These are phyloP conservation scores for Xylariaceae sp. DNA, from an alignment of 2,329 filamentous ascomycete genomes.

Conservation along the genomic window DNA sequence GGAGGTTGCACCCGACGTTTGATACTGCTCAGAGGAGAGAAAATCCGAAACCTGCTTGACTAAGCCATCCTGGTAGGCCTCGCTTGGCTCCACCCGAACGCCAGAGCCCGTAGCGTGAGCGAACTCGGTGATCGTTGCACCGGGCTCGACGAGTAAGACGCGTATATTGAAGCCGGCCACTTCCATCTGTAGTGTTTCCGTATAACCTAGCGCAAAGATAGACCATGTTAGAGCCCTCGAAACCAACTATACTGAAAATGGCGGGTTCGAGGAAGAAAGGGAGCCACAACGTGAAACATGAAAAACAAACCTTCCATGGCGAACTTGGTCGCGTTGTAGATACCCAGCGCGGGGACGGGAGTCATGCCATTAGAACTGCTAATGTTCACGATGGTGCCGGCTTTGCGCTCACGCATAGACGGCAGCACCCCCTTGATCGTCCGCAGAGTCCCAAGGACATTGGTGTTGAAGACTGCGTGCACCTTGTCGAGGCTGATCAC, in stretches of 20 bases:
- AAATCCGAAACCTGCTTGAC: slow-evolving; percentile 16
- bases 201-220: slow-evolving; percentile 24
- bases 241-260: background rate
- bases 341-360: slow-evolving; percentile 29
- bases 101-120: slow-evolving; percentile 23
- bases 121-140: slow-evolving; percentile 31
- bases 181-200: slow-evolving; percentile 33
- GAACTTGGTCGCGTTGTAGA: slow-evolving; percentile 34
- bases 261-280: background rate
- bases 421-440: slow-evolving; percentile 34
- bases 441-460: slow-evolving; percentile 35
- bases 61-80: slow-evolving; percentile 29
- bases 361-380: slow-evolving; percentile 28
- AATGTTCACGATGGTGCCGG: slow-evolving; percentile 40
- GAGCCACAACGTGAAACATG: background rate
- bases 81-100: slow-evolving; percentile 23
- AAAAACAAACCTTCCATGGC: slow-evolving; percentile 32
- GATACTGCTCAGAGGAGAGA: slow-evolving; percentile 4
- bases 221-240: background rate
- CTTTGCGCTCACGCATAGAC: slow-evolving; percentile 35
- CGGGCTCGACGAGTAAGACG: slow-evolving; percentile 34
- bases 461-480: slow-evolving; percentile 34
- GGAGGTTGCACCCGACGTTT: slow-evolving; percentile 13
- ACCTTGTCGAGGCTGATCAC: slow-evolving; percentile 29
- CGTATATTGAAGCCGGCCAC: slow-evolving; percentile 35